These are phyloP conservation scores for Phytopythium helicoides DNA, from an alignment of 352 stramenopile species.

Conservation along the genomic window DNA sequence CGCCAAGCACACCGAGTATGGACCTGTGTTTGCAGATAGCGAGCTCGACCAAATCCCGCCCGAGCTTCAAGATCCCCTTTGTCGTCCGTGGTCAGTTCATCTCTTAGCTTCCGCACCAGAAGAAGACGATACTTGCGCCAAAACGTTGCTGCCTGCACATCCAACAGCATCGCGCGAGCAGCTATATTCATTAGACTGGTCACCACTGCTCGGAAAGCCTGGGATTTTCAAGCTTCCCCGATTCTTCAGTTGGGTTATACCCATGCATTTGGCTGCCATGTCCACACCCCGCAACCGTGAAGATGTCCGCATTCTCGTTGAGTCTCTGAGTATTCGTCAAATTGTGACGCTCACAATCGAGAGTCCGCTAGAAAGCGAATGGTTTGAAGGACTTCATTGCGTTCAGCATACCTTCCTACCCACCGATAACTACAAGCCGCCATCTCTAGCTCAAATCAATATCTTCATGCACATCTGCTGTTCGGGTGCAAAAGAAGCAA, in stretches of 20 bases:
- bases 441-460: constrained; percentile 54
- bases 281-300: constrained; percentile 30
- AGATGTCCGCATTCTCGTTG: constrained; percentile 28
- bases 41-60: constrained; percentile 27
- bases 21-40: constrained; percentile 19
- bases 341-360: constrained; percentile 41
- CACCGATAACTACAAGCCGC: constrained; percentile 54
- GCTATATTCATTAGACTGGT: constrained; percentile 6
- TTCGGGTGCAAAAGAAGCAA: background rate
- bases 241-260: constrained; percentile 48
- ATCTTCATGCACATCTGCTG: constrained; percentile 50
- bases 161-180: constrained; percentile 1
- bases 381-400: constrained; percentile 22
- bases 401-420: constrained; percentile 43
- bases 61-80: constrained; percentile 14
- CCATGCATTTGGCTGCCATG: constrained; percentile 39
- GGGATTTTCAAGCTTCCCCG: constrained; percentile 19
- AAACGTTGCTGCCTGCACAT: background rate
- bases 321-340: constrained; percentile 25
- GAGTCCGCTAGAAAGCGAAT: constrained; percentile 23
- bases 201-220: background rate
- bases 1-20: constrained; percentile 28
- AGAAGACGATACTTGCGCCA: background rate
- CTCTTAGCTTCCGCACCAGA: background rate
- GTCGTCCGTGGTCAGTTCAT: constrained; percentile 20